Evolutionary conservation across 108 stramenopile species (phyloP), one percentile per base, ranked within the genome.

Genomic region (Conticribra weissflogii): DNA sequence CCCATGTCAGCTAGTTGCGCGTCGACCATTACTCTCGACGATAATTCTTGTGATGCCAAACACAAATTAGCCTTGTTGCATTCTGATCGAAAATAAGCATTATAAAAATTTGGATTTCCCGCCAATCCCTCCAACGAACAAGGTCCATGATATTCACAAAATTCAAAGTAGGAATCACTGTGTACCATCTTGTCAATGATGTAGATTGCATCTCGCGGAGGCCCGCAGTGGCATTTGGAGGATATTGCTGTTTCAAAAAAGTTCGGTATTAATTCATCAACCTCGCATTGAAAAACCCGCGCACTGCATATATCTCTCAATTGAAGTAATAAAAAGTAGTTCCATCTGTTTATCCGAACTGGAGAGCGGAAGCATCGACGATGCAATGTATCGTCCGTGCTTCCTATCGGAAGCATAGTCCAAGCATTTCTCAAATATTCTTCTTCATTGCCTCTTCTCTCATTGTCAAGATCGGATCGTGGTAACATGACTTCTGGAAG

Each of bases 81-180:
- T 52, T 44, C 0, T 3, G 23, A 49, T 31, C 32, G 50, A 51
- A 72, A 76, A 50, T 76, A 32, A 0, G 66, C 76, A 30, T 49
- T 72, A 47, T 72, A 72, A 66, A 78, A 78, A 57, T 50, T 49
- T 21, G 76, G 64, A 54, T 66, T 72, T 9, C 76, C 76, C 14
- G 52, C 55, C 4, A 78, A 46, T 8, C 76, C 76, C 33, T 78
- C 76, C 33, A 78, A 52, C 19, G 55, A 32, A 52, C 56, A 56
- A 9, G 76, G 76, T 7, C 76, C 76, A 32, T 72, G 71, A 66
- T 78, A 78, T 45, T 78, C 76, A 48, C 76, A 78, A 24, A 65
- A 66, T 1, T 63, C 55, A 46, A 78, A 78, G 65, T 66, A 78
- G 23, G 59, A 27, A 50, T 78, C 64, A 21, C 44, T 47, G 29